A percentile compares a stretch with the other conserved stretches of the same genome.
phyloP scores from a whole-genome alignment of 495 filamentous ascomycete genomes.

The Penicillium psychrofluorescens region DNA sequence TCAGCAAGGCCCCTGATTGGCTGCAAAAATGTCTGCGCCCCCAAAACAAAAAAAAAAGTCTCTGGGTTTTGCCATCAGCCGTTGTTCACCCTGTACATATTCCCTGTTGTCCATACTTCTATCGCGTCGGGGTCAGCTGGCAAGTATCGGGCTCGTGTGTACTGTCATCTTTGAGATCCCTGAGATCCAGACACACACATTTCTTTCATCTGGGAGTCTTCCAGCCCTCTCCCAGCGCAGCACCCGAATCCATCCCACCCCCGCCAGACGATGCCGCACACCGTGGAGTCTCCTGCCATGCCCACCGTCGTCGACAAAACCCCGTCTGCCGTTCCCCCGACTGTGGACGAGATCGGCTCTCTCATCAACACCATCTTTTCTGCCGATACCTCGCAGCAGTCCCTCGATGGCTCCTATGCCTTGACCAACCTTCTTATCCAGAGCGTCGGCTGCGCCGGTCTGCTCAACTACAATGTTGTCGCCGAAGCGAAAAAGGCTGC shows the following conservation, averaged over 20 bases:
- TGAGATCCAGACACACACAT: no score
- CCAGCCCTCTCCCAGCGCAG: neutral
- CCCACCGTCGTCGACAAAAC: conserved; percentile 52
- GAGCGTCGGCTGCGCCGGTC: conserved; percentile 68
- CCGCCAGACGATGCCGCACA: conserved; percentile 57
- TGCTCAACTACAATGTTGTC: conserved; percentile 65
- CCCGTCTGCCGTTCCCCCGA: conserved; percentile 50
- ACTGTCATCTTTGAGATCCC: no score
- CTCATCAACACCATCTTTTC: conserved; percentile 70
- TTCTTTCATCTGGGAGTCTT: neutral
- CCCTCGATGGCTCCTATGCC: conserved; percentile 79
- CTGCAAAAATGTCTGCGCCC: neutral
- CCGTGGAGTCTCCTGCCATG: conserved; percentile 49
- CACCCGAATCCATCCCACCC: neutral
- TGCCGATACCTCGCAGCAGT: conserved; percentile 74
- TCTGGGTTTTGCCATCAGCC: conserved; percentile 10
- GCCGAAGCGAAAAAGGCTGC: conserved; percentile 75
- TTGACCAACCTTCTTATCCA: conserved; percentile 73
- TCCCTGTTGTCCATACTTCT: neutral
- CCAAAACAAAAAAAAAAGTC: conserved; percentile 22
- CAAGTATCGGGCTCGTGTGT: no score
- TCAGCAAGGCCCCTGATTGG: conserved; percentile 6
- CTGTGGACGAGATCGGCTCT: conserved; percentile 62
- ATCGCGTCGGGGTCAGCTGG: no score
- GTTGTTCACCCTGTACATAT: neutral